phyloP scores from a whole-genome alignment of 495 filamentous ascomycete species.

The Penicillium longicatenatum region DNA sequence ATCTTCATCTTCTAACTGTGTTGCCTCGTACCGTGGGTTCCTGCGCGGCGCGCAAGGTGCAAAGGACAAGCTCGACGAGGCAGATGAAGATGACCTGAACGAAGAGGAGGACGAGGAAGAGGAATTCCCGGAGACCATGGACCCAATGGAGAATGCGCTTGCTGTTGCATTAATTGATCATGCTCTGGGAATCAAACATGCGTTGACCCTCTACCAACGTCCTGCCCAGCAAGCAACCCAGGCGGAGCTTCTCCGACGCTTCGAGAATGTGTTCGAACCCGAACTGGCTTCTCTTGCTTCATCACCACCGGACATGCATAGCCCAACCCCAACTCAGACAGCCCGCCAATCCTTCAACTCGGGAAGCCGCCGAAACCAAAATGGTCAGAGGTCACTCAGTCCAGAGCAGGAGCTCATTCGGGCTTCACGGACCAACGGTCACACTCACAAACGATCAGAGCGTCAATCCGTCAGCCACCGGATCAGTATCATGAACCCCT shows the following conservation, averaged over 20 bases:
- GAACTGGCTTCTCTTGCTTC: slow-evolving; percentile 34
- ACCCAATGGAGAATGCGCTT: slow-evolving; percentile 79
- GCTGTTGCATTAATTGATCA: slow-evolving; percentile 87
- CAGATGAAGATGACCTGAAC: slow-evolving; percentile 46
- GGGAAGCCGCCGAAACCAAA: slow-evolving; percentile 28
- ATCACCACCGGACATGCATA: slow-evolving; percentile 26
- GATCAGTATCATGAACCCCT: slow-evolving; percentile 52
- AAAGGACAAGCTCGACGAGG: slow-evolving; percentile 42
- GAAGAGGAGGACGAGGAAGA: slow-evolving; percentile 50
- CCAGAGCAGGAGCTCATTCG: slow-evolving; percentile 42
- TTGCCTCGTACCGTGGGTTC: slow-evolving; percentile 73
- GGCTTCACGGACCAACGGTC: slow-evolving; percentile 33
- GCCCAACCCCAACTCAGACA: slow-evolving; percentile 25
- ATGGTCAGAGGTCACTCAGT: slow-evolving; percentile 35
- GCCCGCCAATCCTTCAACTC: slow-evolving; percentile 27
- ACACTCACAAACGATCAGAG: slow-evolving; percentile 37
- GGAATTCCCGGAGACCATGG: slow-evolving; percentile 42
- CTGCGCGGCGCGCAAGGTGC: slow-evolving; percentile 56
- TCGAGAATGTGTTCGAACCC: slow-evolving; percentile 54
- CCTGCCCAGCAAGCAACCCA: slow-evolving; percentile 62
- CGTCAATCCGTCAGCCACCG: slow-evolving; percentile 49
- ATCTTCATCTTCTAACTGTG: slow-evolving; percentile 63
- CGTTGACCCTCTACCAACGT: slow-evolving; percentile 66
- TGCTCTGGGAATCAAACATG: slow-evolving; percentile 81
- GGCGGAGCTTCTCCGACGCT: slow-evolving; percentile 52